These are phyloP conservation scores for Hirsutella rhossiliensis DNA, from an alignment of 2,329 filamentous ascomycete genomes.

Conservation along the genomic window DNA sequence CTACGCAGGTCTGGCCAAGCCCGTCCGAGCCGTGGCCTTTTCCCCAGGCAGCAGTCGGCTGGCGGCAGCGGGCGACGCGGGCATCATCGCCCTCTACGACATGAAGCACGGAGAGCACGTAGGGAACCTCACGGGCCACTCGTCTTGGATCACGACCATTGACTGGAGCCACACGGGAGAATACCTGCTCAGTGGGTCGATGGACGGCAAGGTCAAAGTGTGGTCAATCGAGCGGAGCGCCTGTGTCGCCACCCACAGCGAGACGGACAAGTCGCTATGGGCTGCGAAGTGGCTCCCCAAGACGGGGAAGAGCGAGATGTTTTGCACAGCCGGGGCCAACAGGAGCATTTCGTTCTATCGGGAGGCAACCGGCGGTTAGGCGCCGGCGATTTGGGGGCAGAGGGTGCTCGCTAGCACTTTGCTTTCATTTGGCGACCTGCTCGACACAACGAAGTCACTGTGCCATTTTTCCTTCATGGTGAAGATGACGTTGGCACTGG, in stretches of 20 bases:
- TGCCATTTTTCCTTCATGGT: too few relatives aligned
- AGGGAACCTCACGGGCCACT: slow-evolving; percentile 67
- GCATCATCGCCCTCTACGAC: slow-evolving; percentile 84
- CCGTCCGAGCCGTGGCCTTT: slow-evolving; percentile 76
- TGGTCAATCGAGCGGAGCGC: slow-evolving; percentile 78
- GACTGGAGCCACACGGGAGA: slow-evolving; percentile 93
- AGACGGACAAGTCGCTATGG: slow-evolving; percentile 79
- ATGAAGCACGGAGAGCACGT: slow-evolving; percentile 87
- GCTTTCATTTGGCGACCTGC: too few relatives aligned
- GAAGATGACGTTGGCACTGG: too few relatives aligned
- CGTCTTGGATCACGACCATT: slow-evolving; percentile 79
- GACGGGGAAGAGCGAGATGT: slow-evolving; percentile 53
- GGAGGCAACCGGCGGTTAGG: slow-evolving; percentile 60
- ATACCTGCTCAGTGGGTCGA: slow-evolving; percentile 74
- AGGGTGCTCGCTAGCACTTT: too few relatives aligned
- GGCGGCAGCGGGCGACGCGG: slow-evolving; percentile 81
- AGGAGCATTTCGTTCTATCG: slow-evolving; percentile 70
- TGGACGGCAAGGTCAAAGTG: slow-evolving; percentile 91
- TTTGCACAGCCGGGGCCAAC: slow-evolving; percentile 69
- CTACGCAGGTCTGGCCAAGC: slow-evolving; percentile 62
- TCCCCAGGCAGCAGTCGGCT: slow-evolving; percentile 75
- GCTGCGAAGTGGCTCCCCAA: slow-evolving; percentile 75
- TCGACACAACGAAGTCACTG: too few relatives aligned
- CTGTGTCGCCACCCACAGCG: slow-evolving; percentile 88
- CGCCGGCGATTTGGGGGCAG: too few relatives aligned